These are phyloP conservation scores for Seiridium unicorne DNA, from an alignment of 2,329 filamentous ascomycete genomes.

Conservation along the genomic window DNA sequence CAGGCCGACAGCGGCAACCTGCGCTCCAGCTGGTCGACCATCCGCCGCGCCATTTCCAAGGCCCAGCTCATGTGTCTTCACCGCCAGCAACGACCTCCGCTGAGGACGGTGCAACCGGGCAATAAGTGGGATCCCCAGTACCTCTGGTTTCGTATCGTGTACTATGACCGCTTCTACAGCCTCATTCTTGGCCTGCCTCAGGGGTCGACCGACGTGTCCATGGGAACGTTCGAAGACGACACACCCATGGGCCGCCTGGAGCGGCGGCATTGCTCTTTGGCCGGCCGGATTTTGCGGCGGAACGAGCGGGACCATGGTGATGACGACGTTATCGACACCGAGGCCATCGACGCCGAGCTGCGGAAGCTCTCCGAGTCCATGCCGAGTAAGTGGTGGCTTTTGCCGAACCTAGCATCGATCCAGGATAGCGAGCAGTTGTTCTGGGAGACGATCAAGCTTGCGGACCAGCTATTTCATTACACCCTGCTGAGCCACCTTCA, in stretches of 20 bases:
- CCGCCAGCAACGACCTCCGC: slow-evolving; percentile 13
- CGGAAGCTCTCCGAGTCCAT: neutral
- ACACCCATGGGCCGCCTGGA: slow-evolving; percentile 11
- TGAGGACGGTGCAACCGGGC: neutral
- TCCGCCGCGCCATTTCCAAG: slow-evolving; percentile 42
- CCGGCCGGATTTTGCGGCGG: neutral
- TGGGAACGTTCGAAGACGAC: slow-evolving; percentile 22
- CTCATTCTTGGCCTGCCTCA: slow-evolving; percentile 43
- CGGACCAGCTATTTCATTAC: slow-evolving; percentile 40
- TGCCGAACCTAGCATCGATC: slow-evolving; percentile 7
- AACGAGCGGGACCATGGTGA: neutral
- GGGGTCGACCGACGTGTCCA: slow-evolving; percentile 19
- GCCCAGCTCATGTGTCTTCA: slow-evolving; percentile 40
- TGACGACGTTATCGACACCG: neutral
- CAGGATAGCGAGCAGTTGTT: slow-evolving; percentile 12
- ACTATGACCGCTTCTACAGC: slow-evolving; percentile 45
- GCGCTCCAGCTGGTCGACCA: slow-evolving; percentile 42
- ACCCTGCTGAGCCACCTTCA: slow-evolving; percentile 42
- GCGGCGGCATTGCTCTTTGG: neutral
- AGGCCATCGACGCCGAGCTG: neutral
- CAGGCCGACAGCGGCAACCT: slow-evolving; percentile 46
- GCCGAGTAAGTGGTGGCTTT: neutral
- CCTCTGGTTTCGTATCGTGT: slow-evolving; percentile 46
- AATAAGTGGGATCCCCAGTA: slow-evolving; percentile 24
- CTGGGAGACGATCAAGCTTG: slow-evolving; percentile 33